These are phyloP conservation scores for Volvox reticuliferus DNA, from an alignment of 139 green algal species.

Conservation along the genomic window DNA sequence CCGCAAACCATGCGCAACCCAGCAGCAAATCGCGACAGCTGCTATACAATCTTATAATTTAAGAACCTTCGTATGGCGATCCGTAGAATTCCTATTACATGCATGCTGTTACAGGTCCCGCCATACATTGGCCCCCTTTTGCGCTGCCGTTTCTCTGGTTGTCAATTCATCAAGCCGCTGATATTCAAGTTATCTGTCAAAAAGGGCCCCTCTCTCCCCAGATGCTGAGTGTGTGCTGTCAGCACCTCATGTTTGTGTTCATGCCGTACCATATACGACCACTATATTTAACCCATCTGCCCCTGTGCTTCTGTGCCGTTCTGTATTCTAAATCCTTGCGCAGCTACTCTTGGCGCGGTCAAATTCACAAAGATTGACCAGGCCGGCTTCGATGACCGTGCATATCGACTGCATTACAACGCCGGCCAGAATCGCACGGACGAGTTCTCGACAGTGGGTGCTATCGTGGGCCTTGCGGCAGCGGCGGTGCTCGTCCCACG, in stretches of 20 bases:
- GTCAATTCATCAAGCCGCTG: too few species aligned
- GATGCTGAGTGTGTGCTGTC: background rate
- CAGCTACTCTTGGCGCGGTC: conserved; percentile 47
- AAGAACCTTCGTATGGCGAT: too few species aligned
- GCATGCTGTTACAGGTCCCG: too few species aligned
- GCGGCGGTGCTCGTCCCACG: conserved; percentile 37
- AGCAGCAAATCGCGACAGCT: too few species aligned
- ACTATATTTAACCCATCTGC: background rate
- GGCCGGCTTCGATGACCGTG: conserved; percentile 69
- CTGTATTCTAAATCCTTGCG: background rate
- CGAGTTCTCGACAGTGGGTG: conserved; percentile 4
- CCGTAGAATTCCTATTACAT: too few species aligned
- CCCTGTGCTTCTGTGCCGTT: background rate
- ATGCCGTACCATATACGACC: background rate
- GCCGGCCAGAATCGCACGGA: conserved; percentile 19
- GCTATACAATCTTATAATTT: too few species aligned
- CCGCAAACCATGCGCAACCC: too few species aligned
- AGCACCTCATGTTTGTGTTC: background rate
- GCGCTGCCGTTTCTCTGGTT: too few species aligned
- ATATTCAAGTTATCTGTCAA: too few species aligned
- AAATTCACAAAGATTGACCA: conserved; percentile 60
- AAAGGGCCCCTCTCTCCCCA: background rate
- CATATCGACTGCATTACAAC: conserved; percentile 77
- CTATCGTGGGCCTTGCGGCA: conserved; percentile 27
- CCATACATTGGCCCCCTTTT: too few species aligned